Conservation (phyloP, 768 basidiomycete genomes). For the Rhizopogon vinicolor region DNA sequence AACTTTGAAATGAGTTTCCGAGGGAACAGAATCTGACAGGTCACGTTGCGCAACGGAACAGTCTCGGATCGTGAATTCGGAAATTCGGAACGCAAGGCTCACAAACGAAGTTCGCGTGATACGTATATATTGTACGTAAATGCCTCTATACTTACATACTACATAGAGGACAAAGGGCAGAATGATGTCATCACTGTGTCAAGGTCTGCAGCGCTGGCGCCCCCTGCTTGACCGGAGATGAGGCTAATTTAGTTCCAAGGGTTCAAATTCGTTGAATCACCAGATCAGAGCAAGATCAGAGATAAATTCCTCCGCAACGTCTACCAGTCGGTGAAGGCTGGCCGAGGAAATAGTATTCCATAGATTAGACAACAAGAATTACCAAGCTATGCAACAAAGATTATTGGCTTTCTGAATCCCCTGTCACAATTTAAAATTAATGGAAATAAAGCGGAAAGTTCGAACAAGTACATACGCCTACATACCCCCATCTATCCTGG, state of each 20-base stretch:
- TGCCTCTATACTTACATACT: too few relatives aligned
- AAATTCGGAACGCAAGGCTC: too few relatives aligned
- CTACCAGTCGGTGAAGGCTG: not conserved
- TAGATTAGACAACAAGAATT: not conserved
- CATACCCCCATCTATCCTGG: not conserved
- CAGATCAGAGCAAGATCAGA: not conserved
- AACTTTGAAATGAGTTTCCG: too few relatives aligned
- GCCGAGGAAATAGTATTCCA: conserved; percentile 5
- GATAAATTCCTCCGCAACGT: not conserved
- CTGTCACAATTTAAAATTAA: not conserved
- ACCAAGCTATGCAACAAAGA: too few relatives aligned
- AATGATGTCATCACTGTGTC: not conserved
- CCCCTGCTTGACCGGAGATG: not conserved
- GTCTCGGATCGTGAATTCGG: too few relatives aligned
- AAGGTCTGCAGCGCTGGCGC: not conserved
- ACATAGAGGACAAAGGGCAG: too few relatives aligned
- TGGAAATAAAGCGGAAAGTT: not conserved
- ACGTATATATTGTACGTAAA: too few relatives aligned
- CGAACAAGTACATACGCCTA: not conserved
- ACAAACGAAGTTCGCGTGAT: too few relatives aligned
- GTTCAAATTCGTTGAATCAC: not conserved
- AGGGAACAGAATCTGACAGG: too few relatives aligned
- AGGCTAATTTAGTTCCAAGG: not conserved
- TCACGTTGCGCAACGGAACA: too few relatives aligned
- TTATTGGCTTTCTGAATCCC: too few relatives aligned